Evolutionary conservation across 495 filamentous ascomycete genomes (phyloP).

Genomic region (Neurospora sp.): DNA sequence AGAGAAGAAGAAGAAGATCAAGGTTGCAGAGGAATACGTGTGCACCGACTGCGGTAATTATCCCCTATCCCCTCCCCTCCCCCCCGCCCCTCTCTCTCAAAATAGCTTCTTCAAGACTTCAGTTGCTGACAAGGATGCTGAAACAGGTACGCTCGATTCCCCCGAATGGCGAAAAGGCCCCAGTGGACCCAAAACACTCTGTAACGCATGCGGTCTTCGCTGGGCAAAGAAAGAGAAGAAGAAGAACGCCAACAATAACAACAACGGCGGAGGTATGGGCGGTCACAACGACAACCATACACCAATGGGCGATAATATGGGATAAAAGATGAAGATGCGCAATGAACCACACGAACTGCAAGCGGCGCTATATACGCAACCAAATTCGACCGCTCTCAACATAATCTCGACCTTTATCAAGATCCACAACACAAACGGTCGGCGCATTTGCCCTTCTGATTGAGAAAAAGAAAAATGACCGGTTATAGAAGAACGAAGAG

Average conservation of each 20-base stretch:
- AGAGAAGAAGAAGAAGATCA: conserved; percentile 82
- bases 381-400: not conserved
- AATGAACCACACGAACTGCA: not conserved
- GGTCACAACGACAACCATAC: not conserved
- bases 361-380: not conserved
- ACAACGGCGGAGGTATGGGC: not conserved
- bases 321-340: conserved; percentile 1
- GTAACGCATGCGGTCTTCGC: conserved; percentile 89
- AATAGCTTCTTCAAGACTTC: not conserved
- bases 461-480: not conserved
- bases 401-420: not conserved
- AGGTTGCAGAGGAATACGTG: conserved; percentile 86
- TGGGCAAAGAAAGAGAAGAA: conserved; percentile 79
- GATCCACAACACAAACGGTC: not conserved
- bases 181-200: conserved; percentile 87
- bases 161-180: conserved; percentile 97
- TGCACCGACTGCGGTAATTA: conserved; percentile 79
- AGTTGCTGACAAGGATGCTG: not conserved
- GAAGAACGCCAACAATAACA: conserved; percentile 18
- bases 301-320: conserved; percentile 2
- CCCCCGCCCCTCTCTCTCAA: not conserved
- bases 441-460: not conserved
- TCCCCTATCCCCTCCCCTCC: not conserved
- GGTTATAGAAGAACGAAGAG: not conserved
- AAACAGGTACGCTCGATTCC: conserved; percentile 64